These are phyloP conservation scores for Trichoderma simmonsii DNA, from an alignment of 2,329 filamentous ascomycete species.

Conservation along the genomic window DNA sequence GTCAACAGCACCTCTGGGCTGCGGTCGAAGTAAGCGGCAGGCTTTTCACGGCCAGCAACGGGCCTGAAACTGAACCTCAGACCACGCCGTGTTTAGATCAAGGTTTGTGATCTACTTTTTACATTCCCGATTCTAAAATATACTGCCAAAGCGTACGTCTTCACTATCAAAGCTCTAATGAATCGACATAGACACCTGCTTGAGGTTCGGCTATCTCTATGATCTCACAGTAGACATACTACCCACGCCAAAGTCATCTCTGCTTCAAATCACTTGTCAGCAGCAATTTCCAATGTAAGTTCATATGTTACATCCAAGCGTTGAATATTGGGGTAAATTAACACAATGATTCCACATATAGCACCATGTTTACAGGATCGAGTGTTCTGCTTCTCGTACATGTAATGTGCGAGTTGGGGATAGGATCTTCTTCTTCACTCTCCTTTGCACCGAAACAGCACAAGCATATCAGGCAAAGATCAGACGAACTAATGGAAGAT, in stretches of 20 bases:
- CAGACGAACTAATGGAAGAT: conserved; percentile 57
- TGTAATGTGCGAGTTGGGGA: conserved; percentile 34
- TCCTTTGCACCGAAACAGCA: conserved; percentile 9
- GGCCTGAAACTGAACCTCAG: not conserved
- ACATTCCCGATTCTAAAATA: not conserved
- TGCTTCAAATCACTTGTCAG: conserved; percentile 48
- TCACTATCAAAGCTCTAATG: not conserved
- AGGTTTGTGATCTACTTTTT: not conserved
- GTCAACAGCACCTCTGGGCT: conserved; percentile 42
- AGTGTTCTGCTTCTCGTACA: conserved; percentile 49
- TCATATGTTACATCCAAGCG: not conserved
- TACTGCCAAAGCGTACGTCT: no score
- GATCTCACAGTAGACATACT: conserved; percentile 47
- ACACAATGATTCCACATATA: conserved; percentile 23
- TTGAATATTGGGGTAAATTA: not conserved
- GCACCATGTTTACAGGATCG: conserved; percentile 43
- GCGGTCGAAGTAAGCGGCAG: conserved; percentile 48
- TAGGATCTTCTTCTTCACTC: conserved; percentile 8
- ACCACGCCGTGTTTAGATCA: not conserved
- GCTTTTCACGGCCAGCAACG: conserved; percentile 27
- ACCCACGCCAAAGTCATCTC: conserved; percentile 38
- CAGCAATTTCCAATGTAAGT: conserved; percentile 42
- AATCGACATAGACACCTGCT: conserved; percentile 28
- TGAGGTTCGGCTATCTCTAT: conserved; percentile 48
- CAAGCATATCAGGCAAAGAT: conserved; percentile 37